These are phyloP conservation scores for Trichophyton rubrum DNA, from an alignment of 2,329 filamentous ascomycete genomes.

Conservation along the genomic window DNA sequence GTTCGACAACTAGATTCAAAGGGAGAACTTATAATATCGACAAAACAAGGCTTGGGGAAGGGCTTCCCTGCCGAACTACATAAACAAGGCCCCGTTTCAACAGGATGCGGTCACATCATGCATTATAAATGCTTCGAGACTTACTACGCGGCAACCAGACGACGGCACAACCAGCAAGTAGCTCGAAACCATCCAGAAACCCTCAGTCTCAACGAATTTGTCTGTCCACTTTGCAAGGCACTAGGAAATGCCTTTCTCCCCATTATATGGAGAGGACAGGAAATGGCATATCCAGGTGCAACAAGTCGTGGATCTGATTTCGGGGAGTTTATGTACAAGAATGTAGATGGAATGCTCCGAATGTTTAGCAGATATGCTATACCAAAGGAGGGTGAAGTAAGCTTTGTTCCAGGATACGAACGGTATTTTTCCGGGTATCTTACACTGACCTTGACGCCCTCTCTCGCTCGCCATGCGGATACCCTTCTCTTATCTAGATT, in stretches of 20 bases:
- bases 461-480: conserved; percentile 33
- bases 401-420: conserved; percentile 29
- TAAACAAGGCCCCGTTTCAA: conserved; percentile 65
- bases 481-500: conserved; percentile 17
- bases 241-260: conserved; percentile 90
- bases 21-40: conserved; percentile 58
- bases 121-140: conserved; percentile 91
- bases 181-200: conserved; percentile 86
- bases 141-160: conserved; percentile 71
- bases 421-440: conserved; percentile 42
- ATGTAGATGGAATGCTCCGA: conserved; percentile 40
- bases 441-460: conserved; percentile 38
- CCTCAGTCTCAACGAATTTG: conserved; percentile 69
- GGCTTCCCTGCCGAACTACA: conserved; percentile 64
- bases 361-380: conserved; percentile 38
- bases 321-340: conserved; percentile 53
- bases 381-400: conserved; percentile 26
- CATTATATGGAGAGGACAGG: conserved; percentile 86
- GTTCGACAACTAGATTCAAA: conserved; percentile 63
- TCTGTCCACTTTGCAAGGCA: conserved; percentile 93
- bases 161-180: conserved; percentile 83
- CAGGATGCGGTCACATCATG: conserved; percentile 96
- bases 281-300: conserved; percentile 67
- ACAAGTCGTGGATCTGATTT: conserved; percentile 51
- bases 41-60: conserved; percentile 74